Evolutionary conservation across 2,329 filamentous ascomycete species (phyloP).

Genomic region (Periglandula ipomoeae): DNA sequence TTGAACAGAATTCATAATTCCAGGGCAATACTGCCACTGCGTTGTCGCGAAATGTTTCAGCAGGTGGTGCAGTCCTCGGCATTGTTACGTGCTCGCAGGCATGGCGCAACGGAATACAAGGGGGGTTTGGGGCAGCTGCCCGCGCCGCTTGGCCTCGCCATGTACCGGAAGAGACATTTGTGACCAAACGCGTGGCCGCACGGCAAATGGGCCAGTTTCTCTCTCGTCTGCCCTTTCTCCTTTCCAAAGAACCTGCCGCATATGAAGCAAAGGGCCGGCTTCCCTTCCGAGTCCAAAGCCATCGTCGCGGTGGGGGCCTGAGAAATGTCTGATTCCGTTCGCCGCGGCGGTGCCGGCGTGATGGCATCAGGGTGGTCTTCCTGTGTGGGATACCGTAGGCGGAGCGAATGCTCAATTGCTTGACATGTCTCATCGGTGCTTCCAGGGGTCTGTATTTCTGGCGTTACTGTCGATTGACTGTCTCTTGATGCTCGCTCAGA

Average conservation of each 20-base stretch:
- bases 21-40: conserved; percentile 8
- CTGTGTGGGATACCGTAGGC: no score
- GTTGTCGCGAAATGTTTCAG: background rate
- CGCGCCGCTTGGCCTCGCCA: background rate
- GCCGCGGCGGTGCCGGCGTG: conserved; percentile 1
- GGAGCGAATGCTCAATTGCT: background rate
- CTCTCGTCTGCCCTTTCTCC: background rate
- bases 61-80: conserved; percentile 1
- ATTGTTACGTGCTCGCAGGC: conserved; percentile 11
- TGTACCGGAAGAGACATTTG: conserved; percentile 12
- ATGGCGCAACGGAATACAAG: conserved; percentile 12
- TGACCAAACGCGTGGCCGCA: conserved; percentile 19
- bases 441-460: background rate
- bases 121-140: conserved; percentile 6
- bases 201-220: conserved; percentile 14
- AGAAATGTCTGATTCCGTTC: conserved; percentile 1
- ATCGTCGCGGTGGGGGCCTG: background rate
- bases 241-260: conserved; percentile 6
- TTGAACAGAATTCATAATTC: conserved; percentile 13
- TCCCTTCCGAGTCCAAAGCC: background rate
- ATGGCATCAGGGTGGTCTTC: background rate
- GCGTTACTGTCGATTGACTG: background rate
- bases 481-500: background rate
- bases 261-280: conserved; percentile 2
- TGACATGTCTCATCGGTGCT: background rate